A percentile compares a stretch with the other conserved stretches of the same genome.
These are phyloP conservation scores for Fraxinus excelsior DNA, from an alignment of 257 asterid species.

Conservation along the genomic window DNA sequence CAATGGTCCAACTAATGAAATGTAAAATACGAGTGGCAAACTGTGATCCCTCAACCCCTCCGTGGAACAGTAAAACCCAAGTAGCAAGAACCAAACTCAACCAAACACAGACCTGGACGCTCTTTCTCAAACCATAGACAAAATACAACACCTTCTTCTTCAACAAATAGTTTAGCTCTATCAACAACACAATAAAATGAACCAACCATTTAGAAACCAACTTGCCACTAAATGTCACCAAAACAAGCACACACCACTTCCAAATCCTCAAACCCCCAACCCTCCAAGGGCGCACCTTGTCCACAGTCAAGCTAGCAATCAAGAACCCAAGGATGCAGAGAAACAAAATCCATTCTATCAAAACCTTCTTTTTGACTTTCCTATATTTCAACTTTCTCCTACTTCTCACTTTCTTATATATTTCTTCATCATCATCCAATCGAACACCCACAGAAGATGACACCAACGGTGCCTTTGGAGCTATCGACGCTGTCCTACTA, in stretches of 20 bases:
- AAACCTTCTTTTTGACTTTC: constrained; percentile 57
- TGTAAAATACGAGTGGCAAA: constrained; percentile 12
- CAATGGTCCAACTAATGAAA: constrained; percentile 22
- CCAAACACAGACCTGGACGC: constrained; percentile 32
- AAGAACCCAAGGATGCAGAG: constrained; percentile 55
- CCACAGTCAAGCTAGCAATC: constrained; percentile 54
- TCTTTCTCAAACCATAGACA: constrained; percentile 27
- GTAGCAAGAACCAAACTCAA: constrained; percentile 29
- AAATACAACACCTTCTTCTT: constrained; percentile 36
- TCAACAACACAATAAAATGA: constrained; percentile 59
- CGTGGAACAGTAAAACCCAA: constrained; percentile 20
- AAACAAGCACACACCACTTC: constrained; percentile 73
- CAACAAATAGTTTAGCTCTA: constrained; percentile 71
- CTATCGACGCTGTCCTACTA: constrained; percentile 33
- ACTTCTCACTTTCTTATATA: constrained; percentile 74
- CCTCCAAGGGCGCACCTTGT: constrained; percentile 34
- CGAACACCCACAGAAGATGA: constrained; percentile 57
- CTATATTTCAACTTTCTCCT: constrained; percentile 59
- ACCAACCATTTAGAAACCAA: constrained; percentile 62
- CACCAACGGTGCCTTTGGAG: constrained; percentile 63
- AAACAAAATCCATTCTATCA: constrained; percentile 70
- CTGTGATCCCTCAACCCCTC: constrained; percentile 2
- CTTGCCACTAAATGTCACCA: constrained; percentile 78
- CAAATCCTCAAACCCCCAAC: constrained; percentile 60
- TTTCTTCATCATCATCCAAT: constrained; percentile 62